These are phyloP conservation scores for Lecanoromycetidae sp. DNA, from an alignment of 2,329 filamentous ascomycete species.

Conservation along the genomic window DNA sequence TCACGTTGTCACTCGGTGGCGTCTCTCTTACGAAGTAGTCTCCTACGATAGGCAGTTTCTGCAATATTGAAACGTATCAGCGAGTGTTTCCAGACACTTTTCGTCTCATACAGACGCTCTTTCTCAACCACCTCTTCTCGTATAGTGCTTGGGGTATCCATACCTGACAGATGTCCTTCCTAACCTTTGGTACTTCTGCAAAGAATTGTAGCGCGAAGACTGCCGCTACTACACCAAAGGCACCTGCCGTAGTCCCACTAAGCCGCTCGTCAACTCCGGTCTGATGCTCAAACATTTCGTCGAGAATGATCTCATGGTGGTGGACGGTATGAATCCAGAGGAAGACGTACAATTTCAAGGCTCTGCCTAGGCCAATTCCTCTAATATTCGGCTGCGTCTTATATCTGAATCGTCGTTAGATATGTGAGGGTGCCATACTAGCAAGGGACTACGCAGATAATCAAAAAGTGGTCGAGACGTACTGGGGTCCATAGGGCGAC, in stretches of 20 bases:
- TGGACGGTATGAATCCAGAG: neutral
- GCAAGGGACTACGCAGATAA: neutral
- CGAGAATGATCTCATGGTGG: neutral
- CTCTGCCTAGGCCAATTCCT: constrained; percentile 35
- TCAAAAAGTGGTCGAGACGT: constrained; percentile 18
- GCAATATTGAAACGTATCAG: constrained; percentile 13
- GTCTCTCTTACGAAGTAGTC: constrained; percentile 45
- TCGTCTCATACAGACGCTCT: neutral
- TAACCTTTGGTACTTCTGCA: constrained; percentile 50
- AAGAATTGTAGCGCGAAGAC: constrained; percentile 53
- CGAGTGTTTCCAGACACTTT: neutral
- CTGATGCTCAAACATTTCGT: neutral
- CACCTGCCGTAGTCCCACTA: constrained; percentile 37
- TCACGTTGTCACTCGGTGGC: constrained; percentile 50
- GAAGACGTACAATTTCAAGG: constrained; percentile 35
- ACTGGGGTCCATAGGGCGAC: constrained; percentile 49
- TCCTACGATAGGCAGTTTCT: constrained; percentile 47
- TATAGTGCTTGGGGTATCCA: neutral
- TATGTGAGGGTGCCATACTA: neutral
- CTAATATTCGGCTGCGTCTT: constrained; percentile 36
- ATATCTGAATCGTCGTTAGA: constrained; percentile 31
- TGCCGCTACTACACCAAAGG: constrained; percentile 46
- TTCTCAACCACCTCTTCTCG: neutral
- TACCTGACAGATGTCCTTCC: constrained; percentile 44
- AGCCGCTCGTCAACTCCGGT: constrained; percentile 2